These are phyloP conservation scores for Xylaria palmicola DNA, from an alignment of 495 filamentous ascomycete genomes.

Conservation along the genomic window DNA sequence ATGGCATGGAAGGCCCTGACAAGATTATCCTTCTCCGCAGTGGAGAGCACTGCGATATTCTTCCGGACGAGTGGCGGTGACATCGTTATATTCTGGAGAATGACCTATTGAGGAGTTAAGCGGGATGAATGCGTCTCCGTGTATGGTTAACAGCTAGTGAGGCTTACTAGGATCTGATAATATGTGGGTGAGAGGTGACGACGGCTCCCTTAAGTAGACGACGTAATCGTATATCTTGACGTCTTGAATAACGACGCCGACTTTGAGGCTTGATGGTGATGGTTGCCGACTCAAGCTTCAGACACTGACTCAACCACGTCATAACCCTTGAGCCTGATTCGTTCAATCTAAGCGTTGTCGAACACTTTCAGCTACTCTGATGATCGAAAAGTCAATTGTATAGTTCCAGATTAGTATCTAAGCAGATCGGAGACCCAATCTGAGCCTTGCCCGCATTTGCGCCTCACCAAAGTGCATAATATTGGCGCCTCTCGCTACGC, in stretches of 20 bases:
- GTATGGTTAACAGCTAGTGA: background rate
- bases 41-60: background rate
- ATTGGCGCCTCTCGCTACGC: background rate
- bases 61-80: background rate
- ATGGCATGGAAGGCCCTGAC: constrained; percentile 19
- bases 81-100: background rate
- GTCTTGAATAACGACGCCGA: background rate
- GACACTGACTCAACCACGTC: background rate
- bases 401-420: background rate
- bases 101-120: no score
- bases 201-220: background rate
- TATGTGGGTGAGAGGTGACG: background rate
- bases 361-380: background rate
- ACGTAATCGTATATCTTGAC: background rate
- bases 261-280: background rate
- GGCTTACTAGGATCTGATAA: background rate
- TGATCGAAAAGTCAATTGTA: background rate
- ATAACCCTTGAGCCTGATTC: background rate
- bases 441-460: background rate
- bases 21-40: constrained; percentile 12
- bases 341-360: no score
- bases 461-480: background rate
- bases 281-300: background rate
- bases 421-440: background rate
- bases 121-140: background rate